A percentile compares a stretch with the other conserved stretches of the same genome.
These are phyloP conservation scores for Colletotrichum euphorbiae DNA, from an alignment of 2,329 filamentous ascomycete species.

Conservation along the genomic window DNA sequence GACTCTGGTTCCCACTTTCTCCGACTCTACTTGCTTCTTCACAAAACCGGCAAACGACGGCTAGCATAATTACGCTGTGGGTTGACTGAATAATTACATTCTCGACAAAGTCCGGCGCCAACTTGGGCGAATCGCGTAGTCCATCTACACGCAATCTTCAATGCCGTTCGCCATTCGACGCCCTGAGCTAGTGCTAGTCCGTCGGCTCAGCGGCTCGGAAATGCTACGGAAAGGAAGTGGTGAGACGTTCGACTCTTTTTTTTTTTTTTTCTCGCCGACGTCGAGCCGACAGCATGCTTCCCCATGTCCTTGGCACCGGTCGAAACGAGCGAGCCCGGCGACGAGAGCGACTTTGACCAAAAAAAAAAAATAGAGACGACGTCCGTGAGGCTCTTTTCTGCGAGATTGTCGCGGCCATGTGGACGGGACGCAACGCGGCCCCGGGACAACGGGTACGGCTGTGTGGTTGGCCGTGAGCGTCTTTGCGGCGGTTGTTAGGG, in stretches of 20 bases:
- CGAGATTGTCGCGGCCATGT: slow-evolving; percentile 11
- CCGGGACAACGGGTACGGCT: slow-evolving; percentile 20
- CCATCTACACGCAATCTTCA: neutral
- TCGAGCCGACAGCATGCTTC: slow-evolving; percentile 9
- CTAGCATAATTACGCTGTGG: neutral
- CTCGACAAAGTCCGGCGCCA: neutral
- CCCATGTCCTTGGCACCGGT: slow-evolving; percentile 6
- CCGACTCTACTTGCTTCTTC: neutral
- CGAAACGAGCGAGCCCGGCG: neutral
- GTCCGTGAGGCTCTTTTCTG: slow-evolving; percentile 18
- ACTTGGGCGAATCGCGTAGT: slow-evolving; percentile 4
- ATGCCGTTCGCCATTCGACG: neutral
- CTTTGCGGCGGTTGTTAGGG: neutral
- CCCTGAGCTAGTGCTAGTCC: neutral
- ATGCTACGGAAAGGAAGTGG: neutral
- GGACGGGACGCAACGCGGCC: slow-evolving; percentile 28
- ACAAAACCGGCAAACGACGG: slow-evolving; percentile 8
- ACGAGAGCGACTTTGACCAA: neutral
- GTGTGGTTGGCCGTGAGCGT: neutral
- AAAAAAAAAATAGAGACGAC: neutral
- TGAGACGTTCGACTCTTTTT: neutral
- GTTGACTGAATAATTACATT: slow-evolving; percentile 18
- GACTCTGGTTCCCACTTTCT: slow-evolving; percentile 7
- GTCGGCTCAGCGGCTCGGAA: neutral
- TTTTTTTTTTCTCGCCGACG: neutral